Conservation (phyloP, 768 basidiomycete genomes). For the Suillus ampliporus region DNA sequence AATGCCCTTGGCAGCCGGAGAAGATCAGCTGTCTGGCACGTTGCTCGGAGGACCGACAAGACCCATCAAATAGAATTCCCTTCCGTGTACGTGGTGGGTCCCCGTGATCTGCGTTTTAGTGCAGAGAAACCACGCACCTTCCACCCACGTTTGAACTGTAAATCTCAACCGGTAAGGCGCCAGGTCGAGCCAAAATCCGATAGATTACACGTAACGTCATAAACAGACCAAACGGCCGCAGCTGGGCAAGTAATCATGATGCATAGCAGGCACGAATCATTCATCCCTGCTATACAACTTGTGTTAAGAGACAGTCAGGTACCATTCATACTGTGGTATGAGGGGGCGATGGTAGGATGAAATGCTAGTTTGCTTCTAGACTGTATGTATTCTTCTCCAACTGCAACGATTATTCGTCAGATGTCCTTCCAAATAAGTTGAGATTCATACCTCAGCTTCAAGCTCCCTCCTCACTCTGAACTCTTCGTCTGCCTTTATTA, state of each 20-base stretch:
- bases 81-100: neutral
- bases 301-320: neutral
- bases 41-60: neutral
- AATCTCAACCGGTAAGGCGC: neutral
- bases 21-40: neutral
- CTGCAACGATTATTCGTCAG: constrained; percentile 41
- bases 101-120: neutral
- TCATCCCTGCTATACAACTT: no score
- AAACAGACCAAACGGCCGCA: neutral
- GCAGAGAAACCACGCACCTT: neutral
- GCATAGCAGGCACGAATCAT: neutral
- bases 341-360: neutral
- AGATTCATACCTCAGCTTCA: constrained; percentile 68
- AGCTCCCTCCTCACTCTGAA: constrained; percentile 73
- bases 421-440: constrained; percentile 5
- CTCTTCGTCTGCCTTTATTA: constrained; percentile 85
- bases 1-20: neutral
- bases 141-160: neutral
- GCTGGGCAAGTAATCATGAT: neutral
- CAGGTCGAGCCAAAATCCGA: neutral
- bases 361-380: constrained; percentile 47
- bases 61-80: neutral
- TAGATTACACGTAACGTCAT: neutral
- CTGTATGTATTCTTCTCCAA: constrained; percentile 89
- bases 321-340: neutral